phyloP scores from a whole-genome alignment of 1,284 basidiomycete genomes.

The Pascua guehoae region DNA sequence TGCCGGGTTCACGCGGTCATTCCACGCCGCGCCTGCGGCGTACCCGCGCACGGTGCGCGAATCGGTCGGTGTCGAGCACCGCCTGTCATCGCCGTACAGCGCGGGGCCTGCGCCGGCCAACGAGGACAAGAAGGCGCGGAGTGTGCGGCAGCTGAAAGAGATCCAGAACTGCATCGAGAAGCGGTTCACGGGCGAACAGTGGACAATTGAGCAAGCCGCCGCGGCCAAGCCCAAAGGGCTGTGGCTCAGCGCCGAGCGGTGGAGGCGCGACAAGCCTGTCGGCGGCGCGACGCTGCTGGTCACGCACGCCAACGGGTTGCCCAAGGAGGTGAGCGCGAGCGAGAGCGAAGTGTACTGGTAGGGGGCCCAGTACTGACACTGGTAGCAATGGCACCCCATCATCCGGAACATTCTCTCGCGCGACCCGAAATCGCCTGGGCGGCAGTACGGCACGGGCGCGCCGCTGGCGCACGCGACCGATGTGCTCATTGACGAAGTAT shows the following conservation, averaged over 20 bases:
- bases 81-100: constrained; percentile 20
- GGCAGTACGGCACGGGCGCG: constrained; percentile 2
- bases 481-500: constrained; percentile 64
- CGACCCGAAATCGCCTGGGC: background rate
- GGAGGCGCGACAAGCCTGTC: constrained; percentile 16
- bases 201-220: constrained; percentile 5
- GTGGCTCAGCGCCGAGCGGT: constrained; percentile 28
- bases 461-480: background rate
- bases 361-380: constrained; percentile 49
- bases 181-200: constrained; percentile 6
- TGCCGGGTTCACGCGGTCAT: constrained; percentile 53
- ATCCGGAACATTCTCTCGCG: constrained; percentile 51
- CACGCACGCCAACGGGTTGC: constrained; percentile 75
- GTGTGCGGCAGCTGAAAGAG: constrained; percentile 15
- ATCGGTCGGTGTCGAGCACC: constrained; percentile 30
- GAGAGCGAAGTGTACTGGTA: background rate
- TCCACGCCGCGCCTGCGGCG: constrained; percentile 70
- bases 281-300: constrained; percentile 64
- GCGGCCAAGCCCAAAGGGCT: constrained; percentile 47
- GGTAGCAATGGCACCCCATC: constrained; percentile 59
- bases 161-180: background rate
- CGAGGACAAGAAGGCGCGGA: constrained; percentile 36
- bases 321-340: constrained; percentile 63
- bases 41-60: constrained; percentile 54
- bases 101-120: constrained; percentile 1